Conservation (phyloP, 75 land plant genomes). For the Pinus taeda region DNA sequence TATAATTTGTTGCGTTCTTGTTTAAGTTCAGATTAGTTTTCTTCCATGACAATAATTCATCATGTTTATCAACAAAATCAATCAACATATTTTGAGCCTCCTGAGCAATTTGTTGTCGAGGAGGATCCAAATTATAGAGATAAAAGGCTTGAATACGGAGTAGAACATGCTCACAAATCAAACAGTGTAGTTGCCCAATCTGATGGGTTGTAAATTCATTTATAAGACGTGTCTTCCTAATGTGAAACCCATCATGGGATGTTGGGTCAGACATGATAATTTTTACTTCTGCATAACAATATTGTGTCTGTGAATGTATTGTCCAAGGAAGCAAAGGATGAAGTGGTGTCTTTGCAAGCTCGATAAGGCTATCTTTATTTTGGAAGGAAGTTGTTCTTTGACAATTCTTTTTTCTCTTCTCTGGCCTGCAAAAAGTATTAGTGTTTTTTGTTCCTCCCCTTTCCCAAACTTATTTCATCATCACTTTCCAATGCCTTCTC, state of each 20-base stretch:
- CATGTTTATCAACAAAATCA: too few relatives aligned
- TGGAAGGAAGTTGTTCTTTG: conserved; percentile 29
- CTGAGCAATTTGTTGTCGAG: conserved; percentile 55
- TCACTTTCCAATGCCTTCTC: conserved; percentile 94
- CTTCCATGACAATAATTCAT: too few relatives aligned
- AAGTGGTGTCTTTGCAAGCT: conserved; percentile 52
- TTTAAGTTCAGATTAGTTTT: too few relatives aligned
- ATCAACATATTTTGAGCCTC: conserved; percentile 28
- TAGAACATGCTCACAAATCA: conserved; percentile 92
- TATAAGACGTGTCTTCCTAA: conserved; percentile 8
- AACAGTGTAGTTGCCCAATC: conserved; percentile 77
- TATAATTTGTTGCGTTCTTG: too few relatives aligned
- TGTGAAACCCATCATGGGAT: conserved; percentile 7
- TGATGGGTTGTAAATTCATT: conserved; percentile 75
- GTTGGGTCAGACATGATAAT: conserved; percentile 12
- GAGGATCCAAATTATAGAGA: conserved; percentile 71
- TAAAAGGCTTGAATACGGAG: conserved; percentile 84
- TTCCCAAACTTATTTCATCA: conserved; percentile 44
- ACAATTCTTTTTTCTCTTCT: conserved; percentile 65
- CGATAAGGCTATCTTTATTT: background rate
- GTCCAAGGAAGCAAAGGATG: conserved; percentile 68
- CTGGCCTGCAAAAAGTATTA: conserved; percentile 39
- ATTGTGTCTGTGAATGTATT: conserved; percentile 19
- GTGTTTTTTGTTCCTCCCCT: conserved; percentile 15
- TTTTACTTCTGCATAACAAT: conserved; percentile 16